These are phyloP conservation scores for Bjerkandera adusta DNA, from an alignment of 1,284 basidiomycete species.

Conservation along the genomic window DNA sequence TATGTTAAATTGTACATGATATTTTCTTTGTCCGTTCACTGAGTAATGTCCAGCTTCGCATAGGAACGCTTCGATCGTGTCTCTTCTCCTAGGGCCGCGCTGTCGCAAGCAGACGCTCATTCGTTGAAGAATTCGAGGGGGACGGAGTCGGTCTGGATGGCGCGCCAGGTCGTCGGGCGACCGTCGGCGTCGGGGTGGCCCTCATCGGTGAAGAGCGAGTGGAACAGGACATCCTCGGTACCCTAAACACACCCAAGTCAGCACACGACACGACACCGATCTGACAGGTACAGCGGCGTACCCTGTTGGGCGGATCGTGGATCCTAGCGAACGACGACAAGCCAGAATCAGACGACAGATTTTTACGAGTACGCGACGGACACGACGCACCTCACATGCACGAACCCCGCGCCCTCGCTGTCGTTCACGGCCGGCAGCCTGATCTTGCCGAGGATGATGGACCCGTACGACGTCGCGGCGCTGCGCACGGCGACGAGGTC, in stretches of 20 bases:
- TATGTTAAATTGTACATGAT: too few relatives aligned
- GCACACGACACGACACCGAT: conserved; percentile 13
- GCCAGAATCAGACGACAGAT: too few relatives aligned
- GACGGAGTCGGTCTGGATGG: conserved; percentile 56
- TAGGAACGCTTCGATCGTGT: too few relatives aligned
- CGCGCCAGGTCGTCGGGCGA: conserved; percentile 56
- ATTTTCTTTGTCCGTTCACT: too few relatives aligned
- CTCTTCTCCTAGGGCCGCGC: too few relatives aligned
- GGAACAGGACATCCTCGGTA: conserved; percentile 61
- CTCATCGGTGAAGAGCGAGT: conserved; percentile 70
- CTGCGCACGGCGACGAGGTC: conserved; percentile 59
- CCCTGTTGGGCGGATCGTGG: conserved; percentile 73
- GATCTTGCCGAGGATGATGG: conserved; percentile 74
- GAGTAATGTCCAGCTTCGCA: too few relatives aligned
- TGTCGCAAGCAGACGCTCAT: conserved; percentile 36
- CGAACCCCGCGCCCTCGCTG: conserved; percentile 57
- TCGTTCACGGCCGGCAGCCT: conserved; percentile 65
- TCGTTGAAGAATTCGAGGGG: conserved; percentile 76
- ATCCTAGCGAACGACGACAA: conserved; percentile 41
- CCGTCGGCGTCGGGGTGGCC: conserved; percentile 49
- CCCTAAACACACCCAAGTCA: conserved; percentile 42
- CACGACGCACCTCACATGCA: conserved; percentile 65
- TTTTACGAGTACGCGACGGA: background rate
- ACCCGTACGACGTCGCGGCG: conserved; percentile 56
- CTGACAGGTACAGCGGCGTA: conserved; percentile 28